These are phyloP conservation scores for Salix exigua DNA, from an alignment of 345 rosid species.

Conservation along the genomic window DNA sequence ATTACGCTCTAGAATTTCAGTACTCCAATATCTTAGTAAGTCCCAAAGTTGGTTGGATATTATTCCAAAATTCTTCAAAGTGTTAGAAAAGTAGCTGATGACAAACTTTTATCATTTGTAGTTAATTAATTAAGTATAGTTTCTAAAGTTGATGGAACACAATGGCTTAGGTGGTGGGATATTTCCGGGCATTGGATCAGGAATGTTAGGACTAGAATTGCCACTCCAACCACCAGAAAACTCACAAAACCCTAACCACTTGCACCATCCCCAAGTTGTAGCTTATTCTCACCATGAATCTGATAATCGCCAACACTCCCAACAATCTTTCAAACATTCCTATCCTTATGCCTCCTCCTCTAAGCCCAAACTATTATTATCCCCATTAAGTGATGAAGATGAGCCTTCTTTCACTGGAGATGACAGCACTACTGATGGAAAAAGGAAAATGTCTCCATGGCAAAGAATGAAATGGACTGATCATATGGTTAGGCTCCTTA, in stretches of 20 bases:
- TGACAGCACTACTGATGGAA: constrained; percentile 49
- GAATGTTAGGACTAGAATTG: constrained; percentile 69
- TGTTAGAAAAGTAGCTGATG: neutral
- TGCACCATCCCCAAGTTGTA: constrained; percentile 56
- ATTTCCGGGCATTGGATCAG: constrained; percentile 67
- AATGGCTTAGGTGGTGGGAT: constrained; percentile 58
- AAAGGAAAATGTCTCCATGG: constrained; percentile 71
- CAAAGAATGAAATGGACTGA: constrained; percentile 99
- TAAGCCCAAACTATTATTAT: constrained; percentile 45
- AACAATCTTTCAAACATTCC: constrained; percentile 37
- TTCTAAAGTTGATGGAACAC: constrained; percentile 50
- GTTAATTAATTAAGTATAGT: neutral
- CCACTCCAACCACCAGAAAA: constrained; percentile 52
- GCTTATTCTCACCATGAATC: constrained; percentile 41
- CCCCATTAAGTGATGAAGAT: constrained; percentile 72
- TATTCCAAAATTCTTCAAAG: neutral
- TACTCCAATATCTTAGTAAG: neutral
- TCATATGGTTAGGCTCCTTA: constrained; percentile 71
- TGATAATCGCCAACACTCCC: constrained; percentile 39
- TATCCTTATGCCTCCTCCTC: constrained; percentile 34
- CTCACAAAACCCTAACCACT: constrained; percentile 30
- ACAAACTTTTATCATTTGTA: neutral
- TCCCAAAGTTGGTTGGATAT: neutral
- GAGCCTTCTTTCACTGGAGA: constrained; percentile 59
- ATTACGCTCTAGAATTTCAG: neutral